phyloP scores from a whole-genome alignment of 208 protist genomes.

The Crithidia fasciculata region DNA sequence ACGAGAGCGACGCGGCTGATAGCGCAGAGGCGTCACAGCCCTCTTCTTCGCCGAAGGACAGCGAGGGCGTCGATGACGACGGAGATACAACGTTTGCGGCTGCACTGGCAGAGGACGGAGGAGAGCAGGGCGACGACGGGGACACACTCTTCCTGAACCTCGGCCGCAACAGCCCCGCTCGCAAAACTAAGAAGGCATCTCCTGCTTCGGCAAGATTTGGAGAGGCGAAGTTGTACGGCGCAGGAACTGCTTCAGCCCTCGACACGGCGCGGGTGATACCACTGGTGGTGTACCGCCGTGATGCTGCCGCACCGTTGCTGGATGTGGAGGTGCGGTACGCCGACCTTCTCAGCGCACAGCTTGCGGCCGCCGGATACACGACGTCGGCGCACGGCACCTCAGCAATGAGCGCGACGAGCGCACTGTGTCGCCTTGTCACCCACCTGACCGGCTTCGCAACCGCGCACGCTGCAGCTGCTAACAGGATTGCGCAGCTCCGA shows the following conservation, averaged over 20 bases:
- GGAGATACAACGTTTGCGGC: not conserved
- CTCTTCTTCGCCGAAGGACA: not conserved
- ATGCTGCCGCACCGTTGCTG: slow-evolving; percentile 22
- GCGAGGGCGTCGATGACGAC: not conserved
- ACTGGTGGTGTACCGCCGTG: slow-evolving; percentile 18
- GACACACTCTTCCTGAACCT: slow-evolving; percentile 11
- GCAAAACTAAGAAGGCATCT: not conserved
- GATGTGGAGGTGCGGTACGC: slow-evolving; percentile 26
- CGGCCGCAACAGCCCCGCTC: not conserved
- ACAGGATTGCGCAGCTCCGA: slow-evolving; percentile 5
- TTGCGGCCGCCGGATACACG: slow-evolving; percentile 3
- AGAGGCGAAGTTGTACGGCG: not conserved
- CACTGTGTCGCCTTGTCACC: slow-evolving; percentile 9
- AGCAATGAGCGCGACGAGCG: not conserved
- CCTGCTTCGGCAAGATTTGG: not conserved
- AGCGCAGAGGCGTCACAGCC: too few species aligned
- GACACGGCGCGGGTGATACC: slow-evolving; percentile 22
- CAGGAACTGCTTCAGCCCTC: not conserved
- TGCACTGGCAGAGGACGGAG: too few species aligned
- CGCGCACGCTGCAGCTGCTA: slow-evolving; percentile 4
- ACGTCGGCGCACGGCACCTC: too few species aligned
- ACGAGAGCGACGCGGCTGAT: not conserved
- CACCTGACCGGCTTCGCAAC: slow-evolving; percentile 17
- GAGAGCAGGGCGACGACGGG: too few species aligned
- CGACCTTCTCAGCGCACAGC: slow-evolving; percentile 14